Percentiles rank a stretch among this genome's conserved stretches.
Evolutionary conservation across 768 basidiomycete species (phyloP).

Genomic region (Hygrophorus pudorinus): DNA sequence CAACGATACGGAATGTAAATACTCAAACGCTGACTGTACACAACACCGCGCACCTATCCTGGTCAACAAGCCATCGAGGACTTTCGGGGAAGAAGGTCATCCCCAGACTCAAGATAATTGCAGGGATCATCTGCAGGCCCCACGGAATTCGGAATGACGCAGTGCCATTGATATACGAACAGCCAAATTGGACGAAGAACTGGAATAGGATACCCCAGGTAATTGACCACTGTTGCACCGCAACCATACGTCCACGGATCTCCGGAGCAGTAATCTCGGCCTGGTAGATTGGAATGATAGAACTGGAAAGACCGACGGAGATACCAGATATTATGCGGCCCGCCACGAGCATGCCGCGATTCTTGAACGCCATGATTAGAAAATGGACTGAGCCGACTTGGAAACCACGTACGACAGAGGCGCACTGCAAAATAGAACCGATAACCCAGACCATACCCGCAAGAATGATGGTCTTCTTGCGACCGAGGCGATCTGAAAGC

Average conservation of each 20-base stretch:
- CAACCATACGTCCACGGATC: conserved; percentile 68
- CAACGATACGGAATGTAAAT: not conserved
- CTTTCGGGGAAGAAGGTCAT: conserved; percentile 64
- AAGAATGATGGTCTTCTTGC: conserved; percentile 56
- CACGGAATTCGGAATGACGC: conserved; percentile 77
- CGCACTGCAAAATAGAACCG: conserved; percentile 64
- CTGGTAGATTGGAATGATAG: conserved; percentile 66
- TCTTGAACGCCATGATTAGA: conserved; percentile 23
- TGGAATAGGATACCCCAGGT: conserved; percentile 74
- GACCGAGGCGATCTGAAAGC: conserved; percentile 56
- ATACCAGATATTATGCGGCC: conserved; percentile 61
- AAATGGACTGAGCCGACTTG: not conserved
- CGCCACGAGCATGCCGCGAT: conserved; percentile 67
- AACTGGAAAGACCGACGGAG: conserved; percentile 56
- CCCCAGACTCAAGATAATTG: conserved; percentile 53
- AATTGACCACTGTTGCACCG: conserved; percentile 72
- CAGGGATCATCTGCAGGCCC: conserved; percentile 75
- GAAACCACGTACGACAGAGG: conserved; percentile 28
- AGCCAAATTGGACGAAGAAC: conserved; percentile 69
- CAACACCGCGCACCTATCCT: conserved; percentile 29
- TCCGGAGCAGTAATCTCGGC: conserved; percentile 60
- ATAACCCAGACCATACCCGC: conserved; percentile 65
- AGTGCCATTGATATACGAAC: conserved; percentile 58
- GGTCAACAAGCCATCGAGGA: conserved; percentile 65
- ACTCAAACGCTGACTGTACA: no score